Conservation (phyloP, 2,329 filamentous ascomycete genomes). For the Cordyceps tenuipes region DNA sequence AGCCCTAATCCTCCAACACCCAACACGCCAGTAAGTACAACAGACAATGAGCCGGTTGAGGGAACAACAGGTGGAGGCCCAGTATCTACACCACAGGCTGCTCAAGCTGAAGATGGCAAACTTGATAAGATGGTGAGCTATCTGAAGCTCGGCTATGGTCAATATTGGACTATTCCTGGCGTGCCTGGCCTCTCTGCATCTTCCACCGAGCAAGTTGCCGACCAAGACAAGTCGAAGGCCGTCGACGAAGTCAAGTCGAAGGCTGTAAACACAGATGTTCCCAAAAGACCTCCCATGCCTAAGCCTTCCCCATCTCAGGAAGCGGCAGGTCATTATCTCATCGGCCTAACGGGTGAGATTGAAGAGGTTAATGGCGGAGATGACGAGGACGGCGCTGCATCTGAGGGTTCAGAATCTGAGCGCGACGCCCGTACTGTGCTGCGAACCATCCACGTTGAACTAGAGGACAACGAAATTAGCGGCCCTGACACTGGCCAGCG, state of each 20-base stretch:
- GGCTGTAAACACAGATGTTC: conserved; percentile 2
- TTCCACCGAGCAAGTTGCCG: conserved; percentile 9
- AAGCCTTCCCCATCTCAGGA: conserved; percentile 21
- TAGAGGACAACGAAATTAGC: conserved; percentile 28
- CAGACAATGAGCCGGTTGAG: background rate
- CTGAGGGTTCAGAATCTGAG: conserved; percentile 25
- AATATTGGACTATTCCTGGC: conserved; percentile 49
- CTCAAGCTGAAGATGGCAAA: conserved; percentile 26
- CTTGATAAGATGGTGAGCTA: conserved; percentile 53
- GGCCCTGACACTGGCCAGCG: background rate
- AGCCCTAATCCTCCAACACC: background rate
- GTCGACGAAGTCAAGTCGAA: conserved; percentile 1
- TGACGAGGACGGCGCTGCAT: conserved; percentile 20
- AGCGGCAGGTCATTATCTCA: conserved; percentile 46
- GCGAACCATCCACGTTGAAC: conserved; percentile 59
- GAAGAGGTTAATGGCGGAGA: conserved; percentile 33
- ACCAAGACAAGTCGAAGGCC: conserved; percentile 13
- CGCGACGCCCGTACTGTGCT: conserved; percentile 50
- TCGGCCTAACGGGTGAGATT: conserved; percentile 60
- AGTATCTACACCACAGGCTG: background rate
- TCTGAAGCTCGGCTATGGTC: conserved; percentile 59
- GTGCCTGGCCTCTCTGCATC: conserved; percentile 13
- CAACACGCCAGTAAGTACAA: background rate
- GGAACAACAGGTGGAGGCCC: background rate
- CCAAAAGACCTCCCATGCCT: background rate